A percentile compares a stretch with the other conserved stretches of the same genome.
phyloP scores from a whole-genome alignment of 768 basidiomycete species.

The Obba rivulosa region DNA sequence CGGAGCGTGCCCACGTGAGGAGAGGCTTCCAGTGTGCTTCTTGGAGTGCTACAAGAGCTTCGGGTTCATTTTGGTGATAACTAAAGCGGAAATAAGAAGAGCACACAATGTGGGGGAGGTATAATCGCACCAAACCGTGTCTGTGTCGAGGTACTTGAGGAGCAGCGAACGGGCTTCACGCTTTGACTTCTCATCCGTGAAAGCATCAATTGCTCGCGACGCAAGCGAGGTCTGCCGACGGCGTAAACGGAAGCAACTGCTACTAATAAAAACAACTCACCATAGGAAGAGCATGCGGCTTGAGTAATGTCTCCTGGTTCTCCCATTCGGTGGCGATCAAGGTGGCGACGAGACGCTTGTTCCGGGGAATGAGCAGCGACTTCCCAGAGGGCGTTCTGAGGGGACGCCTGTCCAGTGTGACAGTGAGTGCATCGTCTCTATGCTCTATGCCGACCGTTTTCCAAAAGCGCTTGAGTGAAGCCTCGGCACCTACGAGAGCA shows the following conservation, averaged over 20 bases:
- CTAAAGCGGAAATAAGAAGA: conserved; percentile 31
- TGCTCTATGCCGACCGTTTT: conserved; percentile 77
- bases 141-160: conserved; percentile 87
- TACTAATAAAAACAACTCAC: conserved; percentile 36
- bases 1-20: conserved; percentile 67
- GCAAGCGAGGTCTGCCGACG: conserved; percentile 75
- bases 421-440: conserved; percentile 43
- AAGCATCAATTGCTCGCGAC: conserved; percentile 82
- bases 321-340: conserved; percentile 97
- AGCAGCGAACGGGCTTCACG: conserved; percentile 62
- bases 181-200: conserved; percentile 51
- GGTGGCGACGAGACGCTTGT: conserved; percentile 69
- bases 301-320: conserved; percentile 77
- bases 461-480: conserved; percentile 90
- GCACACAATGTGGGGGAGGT: neutral
- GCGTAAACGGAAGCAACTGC: neutral
- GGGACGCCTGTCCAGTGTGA: conserved; percentile 78
- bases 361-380: conserved; percentile 60
- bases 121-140: conserved; percentile 74
- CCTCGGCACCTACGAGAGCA: conserved; percentile 65
- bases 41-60: conserved; percentile 72
- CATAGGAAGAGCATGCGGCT: conserved; percentile 88
- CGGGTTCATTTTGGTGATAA: conserved; percentile 78
- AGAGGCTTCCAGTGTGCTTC: conserved; percentile 85
- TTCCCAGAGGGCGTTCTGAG: conserved; percentile 90